Percentiles rank a stretch among this genome's conserved stretches.
These are phyloP conservation scores for Gentiana straminea DNA, from an alignment of 257 asterid genomes.

Conservation along the genomic window DNA sequence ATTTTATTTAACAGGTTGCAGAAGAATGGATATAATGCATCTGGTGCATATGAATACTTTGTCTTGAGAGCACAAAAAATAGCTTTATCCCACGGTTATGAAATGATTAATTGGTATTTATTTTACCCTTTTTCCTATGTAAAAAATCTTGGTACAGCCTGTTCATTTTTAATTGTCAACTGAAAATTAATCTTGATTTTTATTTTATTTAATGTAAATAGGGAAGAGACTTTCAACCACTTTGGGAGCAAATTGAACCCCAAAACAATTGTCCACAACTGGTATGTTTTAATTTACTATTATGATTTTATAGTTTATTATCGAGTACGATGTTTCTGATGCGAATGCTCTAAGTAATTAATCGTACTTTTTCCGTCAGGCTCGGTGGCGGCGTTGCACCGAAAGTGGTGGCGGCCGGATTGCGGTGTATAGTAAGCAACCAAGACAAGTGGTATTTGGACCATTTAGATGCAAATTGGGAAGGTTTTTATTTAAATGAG, in stretches of 20 bases:
- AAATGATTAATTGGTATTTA: slow-evolving; percentile 79
- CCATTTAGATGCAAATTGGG: slow-evolving; percentile 71
- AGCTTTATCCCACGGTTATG: slow-evolving; percentile 84
- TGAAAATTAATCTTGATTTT: slow-evolving; percentile 4
- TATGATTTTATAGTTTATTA: too few species aligned
- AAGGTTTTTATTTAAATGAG: slow-evolving; percentile 69
- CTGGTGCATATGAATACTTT: slow-evolving; percentile 64
- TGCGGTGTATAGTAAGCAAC: slow-evolving; percentile 88
- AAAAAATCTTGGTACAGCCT: not conserved
- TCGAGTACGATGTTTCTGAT: too few species aligned
- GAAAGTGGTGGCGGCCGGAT: slow-evolving; percentile 55
- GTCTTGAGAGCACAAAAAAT: slow-evolving; percentile 78
- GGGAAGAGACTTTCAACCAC: slow-evolving; percentile 96
- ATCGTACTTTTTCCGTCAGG: slow-evolving; percentile 28
- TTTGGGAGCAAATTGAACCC: slow-evolving; percentile 79
- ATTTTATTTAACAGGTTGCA: slow-evolving; percentile 36
- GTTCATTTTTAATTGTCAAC: not conserved
- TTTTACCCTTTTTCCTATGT: not conserved
- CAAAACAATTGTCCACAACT: slow-evolving; percentile 77
- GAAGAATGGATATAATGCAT: slow-evolving; percentile 25
- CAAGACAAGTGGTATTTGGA: slow-evolving; percentile 94
- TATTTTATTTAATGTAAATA: slow-evolving; percentile 7
- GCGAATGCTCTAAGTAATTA: too few species aligned
- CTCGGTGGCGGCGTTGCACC: slow-evolving; percentile 77
- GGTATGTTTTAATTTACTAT: slow-evolving; percentile 30